Conservation (phyloP, 2,329 filamentous ascomycete species). For the Penicillium janthinellum region DNA sequence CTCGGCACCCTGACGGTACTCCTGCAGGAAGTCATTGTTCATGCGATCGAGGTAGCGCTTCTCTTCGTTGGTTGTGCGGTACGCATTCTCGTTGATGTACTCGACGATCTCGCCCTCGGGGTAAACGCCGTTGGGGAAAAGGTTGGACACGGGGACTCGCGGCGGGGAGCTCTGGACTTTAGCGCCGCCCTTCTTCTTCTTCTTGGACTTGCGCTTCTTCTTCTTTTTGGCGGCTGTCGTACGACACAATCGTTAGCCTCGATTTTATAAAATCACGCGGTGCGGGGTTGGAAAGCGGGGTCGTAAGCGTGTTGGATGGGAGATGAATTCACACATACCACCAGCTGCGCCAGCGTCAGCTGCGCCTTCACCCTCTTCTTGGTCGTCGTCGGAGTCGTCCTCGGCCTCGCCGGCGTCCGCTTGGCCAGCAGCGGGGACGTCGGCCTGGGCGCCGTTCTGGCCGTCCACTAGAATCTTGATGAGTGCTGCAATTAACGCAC, state of each 20-base stretch:
- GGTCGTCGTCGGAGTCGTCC: slow-evolving; percentile 58
- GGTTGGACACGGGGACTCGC: slow-evolving; percentile 69
- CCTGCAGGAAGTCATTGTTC: slow-evolving; percentile 75
- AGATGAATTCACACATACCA: slow-evolving; percentile 31
- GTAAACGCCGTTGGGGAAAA: slow-evolving; percentile 73
- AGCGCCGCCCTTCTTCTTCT: slow-evolving; percentile 63
- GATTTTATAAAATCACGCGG: not conserved
- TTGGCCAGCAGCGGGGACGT: slow-evolving; percentile 34
- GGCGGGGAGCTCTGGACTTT: slow-evolving; percentile 78
- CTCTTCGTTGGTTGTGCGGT: slow-evolving; percentile 80
- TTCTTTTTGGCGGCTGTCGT: slow-evolving; percentile 66
- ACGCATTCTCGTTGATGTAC: slow-evolving; percentile 75
- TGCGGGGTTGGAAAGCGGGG: slow-evolving; percentile 6
- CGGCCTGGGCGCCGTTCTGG: slow-evolving; percentile 39
- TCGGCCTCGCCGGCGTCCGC: slow-evolving; percentile 51
- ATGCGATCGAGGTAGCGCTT: slow-evolving; percentile 80
- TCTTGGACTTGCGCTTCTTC: slow-evolving; percentile 79
- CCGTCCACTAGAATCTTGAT: slow-evolving; percentile 41
- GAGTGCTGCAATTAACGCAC: slow-evolving; percentile 10
- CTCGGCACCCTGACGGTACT: slow-evolving; percentile 84
- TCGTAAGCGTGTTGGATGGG: not conserved
- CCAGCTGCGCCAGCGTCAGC: slow-evolving; percentile 42
- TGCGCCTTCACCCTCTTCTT: slow-evolving; percentile 50
- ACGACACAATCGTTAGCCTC: slow-evolving; percentile 9
- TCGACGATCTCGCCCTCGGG: slow-evolving; percentile 77